Evolutionary conservation across 2,329 filamentous ascomycete genomes (phyloP), one percentile per base, ranked within the genome.

Genomic region (Immersiporthe knoxdaviesiana): DNA sequence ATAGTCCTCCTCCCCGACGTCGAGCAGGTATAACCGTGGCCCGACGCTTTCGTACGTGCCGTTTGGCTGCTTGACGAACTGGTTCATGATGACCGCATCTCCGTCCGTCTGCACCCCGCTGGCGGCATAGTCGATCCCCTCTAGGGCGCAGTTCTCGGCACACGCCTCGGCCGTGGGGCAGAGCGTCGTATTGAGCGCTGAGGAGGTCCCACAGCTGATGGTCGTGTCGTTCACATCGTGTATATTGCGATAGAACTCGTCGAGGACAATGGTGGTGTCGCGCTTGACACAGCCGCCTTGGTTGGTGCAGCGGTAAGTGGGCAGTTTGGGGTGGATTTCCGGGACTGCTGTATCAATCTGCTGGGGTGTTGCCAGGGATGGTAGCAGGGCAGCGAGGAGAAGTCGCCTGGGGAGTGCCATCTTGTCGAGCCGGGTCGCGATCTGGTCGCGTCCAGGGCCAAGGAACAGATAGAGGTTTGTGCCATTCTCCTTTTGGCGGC

Each of bases 21-120:
- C 82, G 75, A 90, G 81, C 62, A 91, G 81, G 74, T 90, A 91
- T 35, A 88, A 77, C 69, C 88, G 83, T 24, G 86, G 76, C 10
- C 62, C 47, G 11, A 64, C 47, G 21, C 62, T 64, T 18, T 64
- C 44, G 24, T 67, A 67, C 10, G 54, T 67, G 32, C 56, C 58
- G 10, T 54, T 60, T 7, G 54, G 32, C 30, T 32, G 52, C 24
- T 67, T 52, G 21, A 67, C 41, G 27, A 68, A 65, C n/a, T 68
- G 62, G 7, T 65, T 68, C 41, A 68, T 63, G 27, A 68, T 60
- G 10, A 65, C 7, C 3, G 54, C 52, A 18, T 65, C 62, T 8
- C 62, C 62, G 2, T 68, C 32, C 18, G 67, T 68, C 24, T 21
- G 37, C 11, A 68, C 35, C 21, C 67, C 67, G 30, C 62, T 63